Percentiles rank a stretch among this genome's conserved stretches.
These are phyloP conservation scores for Rehmannia glutinosa DNA, from an alignment of 257 asterid species.

Conservation along the genomic window DNA sequence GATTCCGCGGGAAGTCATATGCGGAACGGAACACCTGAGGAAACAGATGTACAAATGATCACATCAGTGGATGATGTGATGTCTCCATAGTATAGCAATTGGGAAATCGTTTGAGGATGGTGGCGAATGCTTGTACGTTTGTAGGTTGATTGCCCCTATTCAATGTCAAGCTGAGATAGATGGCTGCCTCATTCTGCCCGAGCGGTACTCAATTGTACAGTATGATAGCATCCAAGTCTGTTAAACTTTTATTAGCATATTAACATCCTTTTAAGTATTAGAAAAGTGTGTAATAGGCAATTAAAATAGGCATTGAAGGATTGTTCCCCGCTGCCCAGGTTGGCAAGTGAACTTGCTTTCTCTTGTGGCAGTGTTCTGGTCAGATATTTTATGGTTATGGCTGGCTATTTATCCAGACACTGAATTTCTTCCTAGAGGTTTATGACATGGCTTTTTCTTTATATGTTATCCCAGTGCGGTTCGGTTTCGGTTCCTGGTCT, in stretches of 20 bases:
- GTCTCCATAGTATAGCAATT: conserved; percentile 45
- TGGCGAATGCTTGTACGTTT: conserved; percentile 45
- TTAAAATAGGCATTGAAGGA: conserved; percentile 32
- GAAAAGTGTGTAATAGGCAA: conserved; percentile 31
- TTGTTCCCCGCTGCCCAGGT: conserved; percentile 78
- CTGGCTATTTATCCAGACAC: conserved; percentile 8
- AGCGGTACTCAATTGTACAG: conserved; percentile 55
- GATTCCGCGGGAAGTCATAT: conserved; percentile 34
- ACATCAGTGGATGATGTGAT: conserved; percentile 46
- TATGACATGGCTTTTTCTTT: too few species aligned
- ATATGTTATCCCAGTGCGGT: too few species aligned
- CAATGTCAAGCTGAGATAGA: conserved; percentile 19
- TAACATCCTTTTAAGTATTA: not conserved
- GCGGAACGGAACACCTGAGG: conserved; percentile 37
- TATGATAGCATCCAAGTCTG: conserved; percentile 9
- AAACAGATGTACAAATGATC: conserved; percentile 51
- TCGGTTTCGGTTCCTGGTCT: too few species aligned
- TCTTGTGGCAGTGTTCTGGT: conserved; percentile 70
- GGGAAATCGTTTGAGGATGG: conserved; percentile 21
- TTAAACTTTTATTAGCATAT: conserved; percentile 27
- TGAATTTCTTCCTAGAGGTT: too few species aligned
- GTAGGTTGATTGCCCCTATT: conserved; percentile 44
- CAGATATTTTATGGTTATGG: conserved; percentile 11
- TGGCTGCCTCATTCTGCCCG: conserved; percentile 18
- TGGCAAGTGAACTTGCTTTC: conserved; percentile 63